Base-by-base conservation (phyloP, 208 protist species). In the Naegleria lovaniensis region DNA sequence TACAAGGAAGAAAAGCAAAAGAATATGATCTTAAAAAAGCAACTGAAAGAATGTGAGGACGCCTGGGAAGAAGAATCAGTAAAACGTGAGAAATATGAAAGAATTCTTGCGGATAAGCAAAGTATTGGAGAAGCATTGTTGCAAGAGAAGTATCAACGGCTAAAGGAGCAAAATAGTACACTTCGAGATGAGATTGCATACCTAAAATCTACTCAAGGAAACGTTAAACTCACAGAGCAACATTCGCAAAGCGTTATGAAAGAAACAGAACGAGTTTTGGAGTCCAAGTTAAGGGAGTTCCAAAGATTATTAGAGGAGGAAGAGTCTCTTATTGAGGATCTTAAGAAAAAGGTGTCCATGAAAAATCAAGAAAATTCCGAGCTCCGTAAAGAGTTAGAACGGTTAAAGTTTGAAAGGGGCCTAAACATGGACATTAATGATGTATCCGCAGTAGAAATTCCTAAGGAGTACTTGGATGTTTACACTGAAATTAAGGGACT, bases 401-500 rank as follows among this genome's bases (percentile, higher is more conserved):
- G 29, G 15, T 19, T 33, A 6, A 87, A 51, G 43, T 22, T 33
- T 13, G 76, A 84, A 84, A 40, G 29, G 6, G 38, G 76, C 33
- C 9, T 41, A 6, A 40, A 16, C 15, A 84, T 19, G 33, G 38
- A 84, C 2, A 84, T 33, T 41, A 15, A 19, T 84, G 76, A 41
- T 41, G 13, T 2, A n/a, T 15, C 15, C 1, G 1, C 83, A 87
- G 19, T 25, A 16, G 83, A 87, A 29, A 87, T 87, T n/a, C 83
- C 83, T n/a, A 29, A 52, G 43, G 83, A 87, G 29, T 87, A 51
- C 29, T 29, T 87, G 11, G 83, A 87, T 41, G 19, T 87, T 0
- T 87, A 87, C 29, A 87, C 83, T 33, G 83, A 87, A 38, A 51
- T 87, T 40, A 87, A 87, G 41, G 33, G 83, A 7, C n/a, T 87